Percentiles rank a stretch among this genome's conserved stretches.
These are phyloP conservation scores for Hanseniaspora lindneri DNA, from an alignment of 805 yeast genomes.

Conservation along the genomic window DNA sequence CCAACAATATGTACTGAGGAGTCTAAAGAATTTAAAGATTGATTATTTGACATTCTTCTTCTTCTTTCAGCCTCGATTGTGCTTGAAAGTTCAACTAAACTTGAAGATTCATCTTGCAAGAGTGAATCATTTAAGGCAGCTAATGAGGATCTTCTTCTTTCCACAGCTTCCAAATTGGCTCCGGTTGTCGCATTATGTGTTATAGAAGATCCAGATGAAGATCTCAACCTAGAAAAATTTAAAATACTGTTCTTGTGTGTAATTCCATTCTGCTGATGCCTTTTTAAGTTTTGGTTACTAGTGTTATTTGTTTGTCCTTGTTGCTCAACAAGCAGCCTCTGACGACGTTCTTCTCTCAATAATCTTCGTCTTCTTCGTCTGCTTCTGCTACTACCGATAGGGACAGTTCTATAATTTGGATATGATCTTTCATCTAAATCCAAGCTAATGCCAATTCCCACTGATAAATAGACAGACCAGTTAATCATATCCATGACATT, in stretches of 20 bases:
- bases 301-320: neutral
- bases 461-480: slow-evolving; percentile 63
- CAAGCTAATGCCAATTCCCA: slow-evolving; percentile 68
- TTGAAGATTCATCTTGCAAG: slow-evolving; percentile 7
- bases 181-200: neutral
- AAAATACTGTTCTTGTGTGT: too few species aligned
- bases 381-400: slow-evolving; percentile 52
- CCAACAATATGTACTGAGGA: neutral
- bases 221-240: slow-evolving; percentile 12
- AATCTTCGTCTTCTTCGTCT: slow-evolving; percentile 21
- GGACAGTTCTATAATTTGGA: slow-evolving; percentile 72
- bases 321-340: neutral
- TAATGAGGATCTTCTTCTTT: slow-evolving; percentile 7
- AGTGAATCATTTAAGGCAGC: slow-evolving; percentile 1
- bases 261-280: too few species aligned
- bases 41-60: slow-evolving; percentile 14
- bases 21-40: neutral
- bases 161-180: neutral
- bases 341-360: slow-evolving; percentile 11
- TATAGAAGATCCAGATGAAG: slow-evolving; percentile 3
- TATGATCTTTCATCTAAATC: slow-evolving; percentile 60
- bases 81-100: slow-evolving; percentile 9
- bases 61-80: slow-evolving; percentile 14
- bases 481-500: slow-evolving; percentile 54
- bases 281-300: neutral